These are phyloP conservation scores for Monilinia aucupariae DNA, from an alignment of 2,329 filamentous ascomycete species.

Conservation along the genomic window DNA sequence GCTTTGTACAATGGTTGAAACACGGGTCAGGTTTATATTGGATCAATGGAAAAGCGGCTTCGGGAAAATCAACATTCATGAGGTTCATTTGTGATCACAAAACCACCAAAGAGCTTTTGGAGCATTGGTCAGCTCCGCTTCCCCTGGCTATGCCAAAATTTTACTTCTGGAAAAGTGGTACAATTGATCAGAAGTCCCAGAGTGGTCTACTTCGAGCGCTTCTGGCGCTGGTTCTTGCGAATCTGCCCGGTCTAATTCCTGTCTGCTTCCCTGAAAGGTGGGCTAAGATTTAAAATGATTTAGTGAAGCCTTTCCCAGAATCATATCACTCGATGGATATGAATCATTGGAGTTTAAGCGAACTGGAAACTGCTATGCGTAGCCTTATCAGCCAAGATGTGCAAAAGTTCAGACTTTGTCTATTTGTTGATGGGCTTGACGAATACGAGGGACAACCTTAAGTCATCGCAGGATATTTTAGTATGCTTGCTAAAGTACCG, in stretches of 20 bases:
- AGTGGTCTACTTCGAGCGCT: slow-evolving; percentile 18
- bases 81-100: slow-evolving; percentile 15
- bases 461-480: slow-evolving; percentile 10
- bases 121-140: slow-evolving; percentile 28
- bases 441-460: slow-evolving; percentile 15
- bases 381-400: not conserved
- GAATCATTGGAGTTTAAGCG: not conserved
- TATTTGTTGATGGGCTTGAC: not conserved
- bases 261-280: not conserved
- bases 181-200: slow-evolving; percentile 20
- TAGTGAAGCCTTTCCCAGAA: not conserved
- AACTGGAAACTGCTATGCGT: not conserved
- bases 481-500: not conserved
- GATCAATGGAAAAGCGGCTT: slow-evolving; percentile 23
- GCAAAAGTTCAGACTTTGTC: not conserved
- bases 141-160: slow-evolving; percentile 36
- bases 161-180: slow-evolving; percentile 44
- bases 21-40: slow-evolving; percentile 18
- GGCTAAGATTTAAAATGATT: not conserved
- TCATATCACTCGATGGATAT: not conserved
- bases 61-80: slow-evolving; percentile 25
- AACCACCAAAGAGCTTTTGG: slow-evolving; percentile 14
- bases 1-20: slow-evolving; percentile 21
- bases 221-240: slow-evolving; percentile 1
- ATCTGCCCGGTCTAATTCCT: not conserved